A percentile compares a stretch with the other conserved stretches of the same genome.
Conservation (phyloP, 2,329 filamentous ascomycete genomes). For the Ramularia collo-cygni region DNA sequence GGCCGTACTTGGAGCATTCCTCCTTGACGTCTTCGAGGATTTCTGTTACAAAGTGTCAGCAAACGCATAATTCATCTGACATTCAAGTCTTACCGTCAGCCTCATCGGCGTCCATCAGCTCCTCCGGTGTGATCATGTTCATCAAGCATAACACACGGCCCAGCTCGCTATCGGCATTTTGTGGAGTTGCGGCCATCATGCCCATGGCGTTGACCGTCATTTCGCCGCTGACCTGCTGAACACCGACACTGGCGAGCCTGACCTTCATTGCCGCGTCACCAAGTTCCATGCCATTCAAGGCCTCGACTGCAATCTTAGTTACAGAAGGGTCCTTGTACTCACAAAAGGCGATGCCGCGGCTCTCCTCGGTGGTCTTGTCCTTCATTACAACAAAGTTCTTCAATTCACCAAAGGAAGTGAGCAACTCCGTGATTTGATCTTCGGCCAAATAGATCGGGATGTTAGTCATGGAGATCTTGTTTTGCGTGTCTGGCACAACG, state of each 20-base stretch:
- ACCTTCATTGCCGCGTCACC: constrained; percentile 82
- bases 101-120: constrained; percentile 87
- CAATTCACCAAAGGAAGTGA: constrained; percentile 85
- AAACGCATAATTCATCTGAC: background rate
- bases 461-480: constrained; percentile 91
- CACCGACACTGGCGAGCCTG: constrained; percentile 80
- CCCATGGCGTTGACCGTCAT: constrained; percentile 98
- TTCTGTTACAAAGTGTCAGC: too few relatives aligned
- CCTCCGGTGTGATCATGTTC: constrained; percentile 97
- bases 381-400: constrained; percentile 89
- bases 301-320: constrained; percentile 82
- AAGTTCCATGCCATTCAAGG: constrained; percentile 87
- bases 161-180: constrained; percentile 67
- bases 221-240: constrained; percentile 89
- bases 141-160: constrained; percentile 83
- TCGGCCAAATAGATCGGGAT: constrained; percentile 83
- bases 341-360: constrained; percentile 87
- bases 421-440: constrained; percentile 82
- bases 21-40: constrained; percentile 91
- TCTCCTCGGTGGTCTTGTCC: constrained; percentile 72
- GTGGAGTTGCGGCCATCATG: constrained; percentile 76
- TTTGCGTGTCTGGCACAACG: constrained; percentile 80
- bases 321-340: constrained; percentile 75
- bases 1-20: constrained; percentile 87
- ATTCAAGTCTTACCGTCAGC: constrained; percentile 97